Evolutionary conservation across 2,329 filamentous ascomycete species (phyloP), one percentile per base, ranked within the genome.

Genomic region (Apiospora aurea): DNA sequence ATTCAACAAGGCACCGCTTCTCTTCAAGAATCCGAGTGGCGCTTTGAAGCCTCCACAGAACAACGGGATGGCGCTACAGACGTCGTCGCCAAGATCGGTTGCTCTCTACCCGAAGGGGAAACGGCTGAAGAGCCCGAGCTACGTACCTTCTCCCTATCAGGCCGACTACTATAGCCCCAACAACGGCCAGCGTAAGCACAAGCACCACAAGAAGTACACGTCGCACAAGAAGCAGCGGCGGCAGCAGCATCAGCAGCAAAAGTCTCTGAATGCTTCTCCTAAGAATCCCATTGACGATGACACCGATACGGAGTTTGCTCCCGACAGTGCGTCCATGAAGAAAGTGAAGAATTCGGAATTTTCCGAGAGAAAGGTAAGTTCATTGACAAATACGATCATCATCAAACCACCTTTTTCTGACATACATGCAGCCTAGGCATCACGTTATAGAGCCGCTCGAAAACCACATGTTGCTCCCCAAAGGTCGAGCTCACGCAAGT

Each of bases 11-110:
- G 77, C 78, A 73, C 78, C 72, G 80, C 79, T 81, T 75, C 78
- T 78, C 72, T 76, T 73, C 78, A 81, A 75, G 79, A 81, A 78
- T 80, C 83, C 82, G 81, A 84, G 83, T 84, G 81, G 81, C 80
- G 81, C 81, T 87, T 87, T 87, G 85, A 85, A 87, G 70, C 78
- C 75, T 72, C 73, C 83, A 71, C 82, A 85, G 80, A 75, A 84
- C 78, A 81, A 84, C 77, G 81, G 81, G 72, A 75, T 77, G 72
- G 47, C 72, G 43, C 69, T 75, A 68, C 64, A 73, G 46, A 75
- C 72, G 69, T 74, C 71, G 76, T 47, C 38, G 49, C 29, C 69
- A 61, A 53, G 75, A 72, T 72, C 76, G 72, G 81, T 74, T 75
- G 77, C 61, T 71, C 78, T 75, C 78, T 80, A 64, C 4, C 24